Evolutionary conservation across 2,329 filamentous ascomycete genomes (phyloP).

Genomic region (Fusarium compactum): DNA sequence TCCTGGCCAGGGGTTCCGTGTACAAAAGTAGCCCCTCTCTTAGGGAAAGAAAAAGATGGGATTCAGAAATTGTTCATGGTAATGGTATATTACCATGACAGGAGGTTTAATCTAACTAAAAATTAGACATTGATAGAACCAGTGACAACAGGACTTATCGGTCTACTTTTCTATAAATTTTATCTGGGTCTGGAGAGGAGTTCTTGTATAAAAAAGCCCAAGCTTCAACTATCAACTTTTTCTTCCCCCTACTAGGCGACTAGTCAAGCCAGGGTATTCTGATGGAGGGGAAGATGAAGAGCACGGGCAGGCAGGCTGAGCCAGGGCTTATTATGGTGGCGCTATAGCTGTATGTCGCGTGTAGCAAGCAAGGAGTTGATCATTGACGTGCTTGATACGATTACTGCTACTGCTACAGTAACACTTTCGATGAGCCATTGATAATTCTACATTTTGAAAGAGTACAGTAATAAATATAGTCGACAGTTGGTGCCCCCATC

Average conservation of each 20-base stretch:
- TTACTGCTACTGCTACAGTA: not conserved
- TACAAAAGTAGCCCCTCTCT: not conserved
- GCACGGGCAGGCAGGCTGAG: not conserved
- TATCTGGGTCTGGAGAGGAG: not conserved
- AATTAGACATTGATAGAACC: not conserved
- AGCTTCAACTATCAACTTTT: constrained; percentile 1
- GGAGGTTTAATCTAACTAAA: not conserved
- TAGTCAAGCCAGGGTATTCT: not conserved
- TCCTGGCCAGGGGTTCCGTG: constrained; percentile 13
- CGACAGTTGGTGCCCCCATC: not conserved
- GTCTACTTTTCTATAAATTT: not conserved
- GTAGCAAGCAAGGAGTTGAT: not conserved
- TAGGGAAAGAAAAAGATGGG: not conserved
- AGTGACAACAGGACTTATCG: not conserved
- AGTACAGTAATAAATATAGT: constrained; percentile 1
- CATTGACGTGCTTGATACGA: not conserved
- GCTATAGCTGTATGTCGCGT: not conserved
- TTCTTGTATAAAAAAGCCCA: not conserved
- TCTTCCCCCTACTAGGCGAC: not conserved
- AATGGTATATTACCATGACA: not conserved
- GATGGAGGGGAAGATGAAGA: constrained; percentile 2
- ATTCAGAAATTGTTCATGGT: not conserved
- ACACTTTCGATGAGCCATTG: not conserved
- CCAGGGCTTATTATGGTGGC: not conserved
- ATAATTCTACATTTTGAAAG: not conserved